These are phyloP conservation scores for Coemansia sp. DNA, from an alignment of 192 early-diverging fungal species.

Conservation along the genomic window DNA sequence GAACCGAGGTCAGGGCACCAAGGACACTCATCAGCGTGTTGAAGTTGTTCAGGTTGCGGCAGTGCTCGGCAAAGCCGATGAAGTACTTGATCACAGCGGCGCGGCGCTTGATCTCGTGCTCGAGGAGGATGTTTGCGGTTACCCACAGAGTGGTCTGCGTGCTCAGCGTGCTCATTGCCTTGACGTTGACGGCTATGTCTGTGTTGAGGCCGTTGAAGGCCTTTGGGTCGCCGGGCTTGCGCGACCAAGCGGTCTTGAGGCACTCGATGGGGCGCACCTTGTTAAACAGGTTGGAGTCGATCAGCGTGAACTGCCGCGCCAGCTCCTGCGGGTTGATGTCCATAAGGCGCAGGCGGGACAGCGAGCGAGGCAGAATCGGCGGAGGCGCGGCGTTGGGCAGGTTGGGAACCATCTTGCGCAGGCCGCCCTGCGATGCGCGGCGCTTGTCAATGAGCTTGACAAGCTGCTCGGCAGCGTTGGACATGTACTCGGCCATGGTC, in stretches of 20 bases:
- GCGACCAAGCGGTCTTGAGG: constrained; percentile 85
- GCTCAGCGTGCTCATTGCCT: constrained; percentile 79
- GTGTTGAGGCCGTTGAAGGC: constrained; percentile 53
- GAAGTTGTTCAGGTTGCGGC: constrained; percentile 89
- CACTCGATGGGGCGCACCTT: constrained; percentile 86
- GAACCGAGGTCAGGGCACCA: constrained; percentile 83
- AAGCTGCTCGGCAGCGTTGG: constrained; percentile 67
- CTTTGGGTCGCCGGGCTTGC: constrained; percentile 60
- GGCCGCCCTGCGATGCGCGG: constrained; percentile 56
- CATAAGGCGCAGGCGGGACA: constrained; percentile 74
- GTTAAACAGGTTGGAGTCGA: constrained; percentile 81
- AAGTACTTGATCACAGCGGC: constrained; percentile 76
- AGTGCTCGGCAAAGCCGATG: constrained; percentile 77
- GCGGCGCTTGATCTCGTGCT: constrained; percentile 79
- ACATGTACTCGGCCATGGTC: constrained; percentile 68
- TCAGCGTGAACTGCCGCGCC: constrained; percentile 92
- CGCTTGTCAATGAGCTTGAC: constrained; percentile 78
- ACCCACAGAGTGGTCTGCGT: constrained; percentile 89
- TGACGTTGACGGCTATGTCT: constrained; percentile 76
- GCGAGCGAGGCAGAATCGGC: constrained; percentile 78
- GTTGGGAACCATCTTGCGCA: constrained; percentile 64
- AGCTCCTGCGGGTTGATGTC: constrained; percentile 92
- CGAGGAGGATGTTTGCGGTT: constrained; percentile 72
- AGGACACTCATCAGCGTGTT: constrained; percentile 89
- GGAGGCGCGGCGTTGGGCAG: constrained; percentile 61